A percentile compares a stretch with the other conserved stretches of the same genome.
These are phyloP conservation scores for Saccharomycopsis malanga DNA, from an alignment of 805 yeast genomes.

Conservation along the genomic window DNA sequence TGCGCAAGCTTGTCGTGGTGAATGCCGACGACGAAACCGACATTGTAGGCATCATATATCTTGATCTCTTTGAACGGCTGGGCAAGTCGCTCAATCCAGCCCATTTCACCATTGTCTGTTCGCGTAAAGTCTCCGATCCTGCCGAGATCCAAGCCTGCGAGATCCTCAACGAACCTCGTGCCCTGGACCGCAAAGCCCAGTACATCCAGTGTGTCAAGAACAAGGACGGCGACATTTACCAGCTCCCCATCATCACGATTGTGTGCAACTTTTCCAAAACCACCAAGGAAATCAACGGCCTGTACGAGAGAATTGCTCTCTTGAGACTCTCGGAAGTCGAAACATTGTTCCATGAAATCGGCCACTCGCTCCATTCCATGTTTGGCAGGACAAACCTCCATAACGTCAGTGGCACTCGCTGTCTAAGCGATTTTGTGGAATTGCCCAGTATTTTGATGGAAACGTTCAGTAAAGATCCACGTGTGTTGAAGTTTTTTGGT, in stretches of 20 bases:
- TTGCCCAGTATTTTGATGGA: constrained; percentile 96
- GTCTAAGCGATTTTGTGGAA: constrained; percentile 95
- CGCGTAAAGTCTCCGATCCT: constrained; percentile 58
- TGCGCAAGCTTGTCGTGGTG: constrained; percentile 70
- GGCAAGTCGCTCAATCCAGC: constrained; percentile 83
- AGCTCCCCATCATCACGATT: constrained; percentile 82
- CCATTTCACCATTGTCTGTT: constrained; percentile 91
- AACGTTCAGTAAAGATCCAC: constrained; percentile 73
- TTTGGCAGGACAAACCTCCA: constrained; percentile 85
- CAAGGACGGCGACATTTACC: constrained; percentile 47
- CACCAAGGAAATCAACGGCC: constrained; percentile 28
- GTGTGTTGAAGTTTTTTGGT: constrained; percentile 70
- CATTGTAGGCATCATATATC: constrained; percentile 72
- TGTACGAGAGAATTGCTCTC: constrained; percentile 42
- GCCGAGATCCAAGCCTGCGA: constrained; percentile 29
- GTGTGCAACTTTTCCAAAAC: constrained; percentile 69
- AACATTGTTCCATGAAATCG: constrained; percentile 96
- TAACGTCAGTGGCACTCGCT: constrained; percentile 90
- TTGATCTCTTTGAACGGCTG: constrained; percentile 76
- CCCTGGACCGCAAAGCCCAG: background rate
- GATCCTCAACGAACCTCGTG: constrained; percentile 21
- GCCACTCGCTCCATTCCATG: constrained; percentile 98
- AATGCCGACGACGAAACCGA: constrained; percentile 52
- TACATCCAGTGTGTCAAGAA: constrained; percentile 21
- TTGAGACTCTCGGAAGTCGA: constrained; percentile 76